Base-by-base conservation (phyloP, 1,139 yeast species). In the Protomyces gravidus region DNA sequence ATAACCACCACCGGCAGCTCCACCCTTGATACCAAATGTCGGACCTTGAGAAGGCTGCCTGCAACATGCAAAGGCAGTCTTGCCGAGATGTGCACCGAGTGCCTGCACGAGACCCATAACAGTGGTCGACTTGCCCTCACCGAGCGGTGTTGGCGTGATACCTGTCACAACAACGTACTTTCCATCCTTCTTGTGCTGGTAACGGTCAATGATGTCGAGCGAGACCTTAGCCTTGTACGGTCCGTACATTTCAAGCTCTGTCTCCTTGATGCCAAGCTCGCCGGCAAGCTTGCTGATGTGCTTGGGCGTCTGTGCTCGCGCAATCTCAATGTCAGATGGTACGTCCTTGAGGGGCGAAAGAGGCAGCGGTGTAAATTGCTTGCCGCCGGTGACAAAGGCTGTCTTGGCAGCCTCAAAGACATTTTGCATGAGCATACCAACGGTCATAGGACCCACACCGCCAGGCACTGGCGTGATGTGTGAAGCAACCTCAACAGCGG, bases 11-110 rank as follows among this genome's bases (percentile, higher is more conserved):
- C 98, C 98, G 19, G 98, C 97, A 65, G 98, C 98, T 75, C 98
- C 98, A 45, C 63, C 63, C 32, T 62, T 92, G 71, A 92, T 89
- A 75, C 98, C 98, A 70, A 92, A 92, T 21, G 98, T 92, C 63
- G 98, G 98, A 58, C 98, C 98, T 97, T 92, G 90, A 17, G 95
- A 86, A 47, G 98, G 98, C 74, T 92, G 98, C 76, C 98, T 86
- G 62, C 92, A 96, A 71, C 89, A 90, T 64, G 98, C 98, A 71
- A 92, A 85, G 21, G 90, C 90, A 63, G 85, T 83, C 73, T 87
- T 86, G 65, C 86, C 82, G 69, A 90, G 78, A 69, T 89, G 96
- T 48, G 97, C 97, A 66, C 96, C 96, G 64, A 92, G 78, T 19
- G 97, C 96, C 75, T 92, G 97, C 15, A 95, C 96, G 64, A 92